A percentile compares a stretch with the other conserved stretches of the same genome.
These are phyloP conservation scores for Rhodotorula sp. DNA, from an alignment of 1,284 basidiomycete genomes.

Conservation along the genomic window DNA sequence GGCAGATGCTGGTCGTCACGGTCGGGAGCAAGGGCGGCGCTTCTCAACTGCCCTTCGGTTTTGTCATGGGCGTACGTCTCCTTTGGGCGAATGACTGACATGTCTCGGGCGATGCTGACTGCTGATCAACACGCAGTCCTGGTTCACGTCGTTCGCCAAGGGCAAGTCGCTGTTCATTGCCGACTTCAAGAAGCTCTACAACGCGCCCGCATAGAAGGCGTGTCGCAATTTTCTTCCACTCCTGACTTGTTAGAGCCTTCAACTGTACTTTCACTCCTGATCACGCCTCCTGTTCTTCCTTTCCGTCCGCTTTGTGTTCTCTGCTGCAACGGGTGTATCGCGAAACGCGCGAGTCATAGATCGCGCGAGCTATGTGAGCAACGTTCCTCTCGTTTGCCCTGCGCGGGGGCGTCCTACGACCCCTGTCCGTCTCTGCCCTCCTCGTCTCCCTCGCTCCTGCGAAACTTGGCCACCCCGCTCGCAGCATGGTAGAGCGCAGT, in stretches of 20 bases:
- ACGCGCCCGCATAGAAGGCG: not conserved
- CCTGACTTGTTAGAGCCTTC: not conserved
- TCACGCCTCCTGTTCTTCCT: not conserved
- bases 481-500: constrained; percentile 38
- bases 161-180: constrained; percentile 11
- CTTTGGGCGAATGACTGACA: not conserved
- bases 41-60: constrained; percentile 14
- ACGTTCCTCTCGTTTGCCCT: no score
- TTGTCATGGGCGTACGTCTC: constrained; percentile 2
- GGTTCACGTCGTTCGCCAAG: constrained; percentile 9
- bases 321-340: not conserved
- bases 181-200: constrained; percentile 19
- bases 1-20: constrained; percentile 22
- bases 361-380: not conserved
- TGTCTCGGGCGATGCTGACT: not conserved
- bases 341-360: not conserved
- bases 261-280: no score
- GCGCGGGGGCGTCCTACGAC: no score
- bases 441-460: not conserved
- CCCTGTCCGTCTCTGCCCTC: not conserved
- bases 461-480: constrained; percentile 30
- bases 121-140: not conserved
- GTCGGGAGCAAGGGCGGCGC: constrained; percentile 27
- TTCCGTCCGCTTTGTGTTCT: not conserved
- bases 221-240: no score